Conservation (phyloP, 2,329 filamentous ascomycete genomes). For the Colletotrichum sp. region DNA sequence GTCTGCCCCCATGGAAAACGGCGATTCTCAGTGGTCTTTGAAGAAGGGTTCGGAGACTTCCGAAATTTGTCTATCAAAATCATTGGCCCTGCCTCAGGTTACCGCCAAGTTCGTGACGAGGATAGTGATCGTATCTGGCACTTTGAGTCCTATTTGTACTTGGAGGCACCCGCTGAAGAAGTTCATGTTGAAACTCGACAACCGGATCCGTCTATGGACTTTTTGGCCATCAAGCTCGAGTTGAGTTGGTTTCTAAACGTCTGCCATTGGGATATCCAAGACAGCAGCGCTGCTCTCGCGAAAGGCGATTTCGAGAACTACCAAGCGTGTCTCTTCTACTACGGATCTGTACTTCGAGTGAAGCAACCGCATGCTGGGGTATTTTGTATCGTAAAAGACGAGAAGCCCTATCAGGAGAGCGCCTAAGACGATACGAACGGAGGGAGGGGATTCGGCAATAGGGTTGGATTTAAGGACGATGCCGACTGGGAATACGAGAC, state of each 20-base stretch:
- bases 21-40: not conserved
- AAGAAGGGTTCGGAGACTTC: not conserved
- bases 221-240: not conserved
- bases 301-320: not conserved
- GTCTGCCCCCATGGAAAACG: not conserved
- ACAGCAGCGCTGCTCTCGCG: too few relatives aligned
- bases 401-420: fast-evolving
- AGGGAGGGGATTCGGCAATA: fast-evolving
- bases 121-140: not conserved
- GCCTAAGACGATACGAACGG: fast-evolving
- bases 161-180: not conserved
- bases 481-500: not conserved
- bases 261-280: not conserved
- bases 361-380: fast-evolving
- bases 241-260: not conserved
- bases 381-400: not conserved
- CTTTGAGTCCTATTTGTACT: not conserved
- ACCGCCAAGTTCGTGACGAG: not conserved
- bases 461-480: not conserved
- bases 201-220: not conserved
- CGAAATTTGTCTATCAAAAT: too few relatives aligned
- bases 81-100: too few relatives aligned
- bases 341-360: not conserved
- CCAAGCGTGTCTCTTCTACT: not conserved
- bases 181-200: not conserved